A percentile compares a stretch with the other conserved stretches of the same genome.
These are phyloP conservation scores for Moesziomyces aphidis DNA, from an alignment of 1,284 basidiomycete genomes.

Conservation along the genomic window DNA sequence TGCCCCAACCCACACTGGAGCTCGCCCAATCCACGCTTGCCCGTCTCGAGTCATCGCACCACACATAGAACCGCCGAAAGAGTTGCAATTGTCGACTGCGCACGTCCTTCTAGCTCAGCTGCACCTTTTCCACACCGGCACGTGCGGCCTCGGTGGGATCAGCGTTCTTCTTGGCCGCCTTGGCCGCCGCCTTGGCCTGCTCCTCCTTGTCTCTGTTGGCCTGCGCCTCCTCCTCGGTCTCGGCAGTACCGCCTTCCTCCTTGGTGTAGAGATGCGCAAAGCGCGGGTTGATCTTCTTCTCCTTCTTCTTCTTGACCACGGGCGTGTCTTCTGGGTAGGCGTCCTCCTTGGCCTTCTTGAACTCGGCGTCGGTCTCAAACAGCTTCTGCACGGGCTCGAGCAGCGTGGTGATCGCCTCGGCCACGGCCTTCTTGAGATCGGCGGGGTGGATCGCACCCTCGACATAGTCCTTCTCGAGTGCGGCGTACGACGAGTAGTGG, in stretches of 20 bases:
- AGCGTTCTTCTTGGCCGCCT: conserved; percentile 14
- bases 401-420: conserved; percentile 81
- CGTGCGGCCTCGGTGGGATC: neutral
- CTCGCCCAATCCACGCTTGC: conserved; percentile 72
- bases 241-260: conserved; percentile 55
- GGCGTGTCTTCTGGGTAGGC: conserved; percentile 78
- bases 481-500: conserved; percentile 79
- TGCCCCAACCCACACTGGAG: conserved; percentile 77
- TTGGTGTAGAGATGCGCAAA: conserved; percentile 53
- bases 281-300: conserved; percentile 58
- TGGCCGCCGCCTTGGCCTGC: conserved; percentile 17
- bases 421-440: conserved; percentile 86
- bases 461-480: conserved; percentile 81
- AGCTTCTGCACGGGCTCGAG: conserved; percentile 83
- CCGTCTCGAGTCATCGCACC: conserved; percentile 21
- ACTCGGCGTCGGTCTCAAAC: conserved; percentile 82
- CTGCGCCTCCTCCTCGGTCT: conserved; percentile 50
- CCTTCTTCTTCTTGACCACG: conserved; percentile 59
- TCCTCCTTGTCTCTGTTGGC: conserved; percentile 43
- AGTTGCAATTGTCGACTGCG: too few relatives aligned
- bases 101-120: neutral
- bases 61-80: neutral
- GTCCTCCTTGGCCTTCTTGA: conserved; percentile 80
- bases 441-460: conserved; percentile 85
- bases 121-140: neutral